Evolutionary conservation across 192 early-diverging fungal species (phyloP).

Genomic region (Hyaloraphidium curvatum): DNA sequence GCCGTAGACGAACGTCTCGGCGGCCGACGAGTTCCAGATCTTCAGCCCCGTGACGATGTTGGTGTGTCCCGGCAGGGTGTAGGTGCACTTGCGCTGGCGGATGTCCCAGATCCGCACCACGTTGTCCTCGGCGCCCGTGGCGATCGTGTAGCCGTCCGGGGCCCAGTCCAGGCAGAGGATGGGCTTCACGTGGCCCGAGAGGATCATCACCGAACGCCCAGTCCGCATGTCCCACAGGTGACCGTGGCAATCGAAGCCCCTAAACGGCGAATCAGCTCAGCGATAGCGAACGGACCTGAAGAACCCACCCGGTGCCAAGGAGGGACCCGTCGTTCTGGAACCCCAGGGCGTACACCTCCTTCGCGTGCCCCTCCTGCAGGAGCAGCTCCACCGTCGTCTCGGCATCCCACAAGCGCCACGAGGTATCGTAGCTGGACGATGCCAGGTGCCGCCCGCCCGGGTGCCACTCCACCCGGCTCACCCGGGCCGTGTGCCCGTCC

Average conservation of each 20-base stretch:
- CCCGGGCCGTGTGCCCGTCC: constrained; percentile 61
- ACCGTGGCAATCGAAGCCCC: constrained; percentile 81
- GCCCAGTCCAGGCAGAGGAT: constrained; percentile 78
- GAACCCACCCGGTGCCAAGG: constrained; percentile 55
- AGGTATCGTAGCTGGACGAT: constrained; percentile 51
- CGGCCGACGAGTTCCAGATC: constrained; percentile 26
- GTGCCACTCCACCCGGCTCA: constrained; percentile 75
- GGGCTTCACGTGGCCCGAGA: constrained; percentile 81
- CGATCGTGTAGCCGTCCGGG: constrained; percentile 82
- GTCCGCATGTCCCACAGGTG: constrained; percentile 91
- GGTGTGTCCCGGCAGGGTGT: constrained; percentile 80
- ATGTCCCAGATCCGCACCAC: constrained; percentile 85
- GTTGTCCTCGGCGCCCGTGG: constrained; percentile 82
- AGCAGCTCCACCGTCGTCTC: constrained; percentile 54
- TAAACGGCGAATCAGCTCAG: constrained; percentile 5
- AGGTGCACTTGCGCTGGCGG: constrained; percentile 47
- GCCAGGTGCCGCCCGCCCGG: constrained; percentile 72
- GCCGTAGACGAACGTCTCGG: constrained; percentile 8
- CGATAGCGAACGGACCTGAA: constrained; percentile 6
- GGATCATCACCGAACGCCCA: constrained; percentile 67
- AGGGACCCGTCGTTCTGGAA: constrained; percentile 87
- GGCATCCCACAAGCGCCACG: constrained; percentile 95
- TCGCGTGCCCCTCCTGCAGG: constrained; percentile 84
- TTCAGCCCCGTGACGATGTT: constrained; percentile 68
- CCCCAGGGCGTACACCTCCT: constrained; percentile 76